Conservation (phyloP, 345 rosid species). For the Angophora floribunda region DNA sequence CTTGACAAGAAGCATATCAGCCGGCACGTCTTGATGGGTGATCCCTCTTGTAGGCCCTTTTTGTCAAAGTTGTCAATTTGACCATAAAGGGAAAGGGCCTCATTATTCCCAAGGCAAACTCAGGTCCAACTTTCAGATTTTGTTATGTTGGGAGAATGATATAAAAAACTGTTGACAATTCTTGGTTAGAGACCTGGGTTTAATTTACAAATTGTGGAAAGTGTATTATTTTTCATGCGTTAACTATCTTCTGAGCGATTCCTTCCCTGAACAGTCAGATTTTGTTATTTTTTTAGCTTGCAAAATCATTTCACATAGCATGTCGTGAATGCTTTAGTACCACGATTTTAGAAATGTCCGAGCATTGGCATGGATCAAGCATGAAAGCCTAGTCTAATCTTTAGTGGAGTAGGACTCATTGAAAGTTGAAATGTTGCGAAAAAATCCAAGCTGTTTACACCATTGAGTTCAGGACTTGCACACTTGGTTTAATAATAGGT, state of each 20-base stretch:
- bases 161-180: not conserved
- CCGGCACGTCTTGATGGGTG: not conserved
- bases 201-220: not conserved
- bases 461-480: not conserved
- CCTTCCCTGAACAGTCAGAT: fast-evolving
- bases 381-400: not conserved
- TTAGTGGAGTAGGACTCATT: not conserved
- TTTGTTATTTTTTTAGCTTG: not conserved
- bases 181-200: not conserved
- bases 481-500: not conserved
- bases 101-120: not conserved
- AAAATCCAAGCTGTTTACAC: not conserved
- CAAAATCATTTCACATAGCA: not conserved
- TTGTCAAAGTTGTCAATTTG: not conserved
- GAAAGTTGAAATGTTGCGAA: not conserved
- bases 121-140: not conserved
- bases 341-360: too few species aligned
- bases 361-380: not conserved
- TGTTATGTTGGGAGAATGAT: not conserved
- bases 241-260: fast-evolving
- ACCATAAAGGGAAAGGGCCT: not conserved
- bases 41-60: not conserved
- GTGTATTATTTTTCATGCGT: not conserved
- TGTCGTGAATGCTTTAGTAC: not conserved
- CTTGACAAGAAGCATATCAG: not conserved